Percentiles rank a stretch among this genome's conserved stretches.
phyloP scores from a whole-genome alignment of 2,329 filamentous ascomycete genomes.

The Aspergillus japonicus region DNA sequence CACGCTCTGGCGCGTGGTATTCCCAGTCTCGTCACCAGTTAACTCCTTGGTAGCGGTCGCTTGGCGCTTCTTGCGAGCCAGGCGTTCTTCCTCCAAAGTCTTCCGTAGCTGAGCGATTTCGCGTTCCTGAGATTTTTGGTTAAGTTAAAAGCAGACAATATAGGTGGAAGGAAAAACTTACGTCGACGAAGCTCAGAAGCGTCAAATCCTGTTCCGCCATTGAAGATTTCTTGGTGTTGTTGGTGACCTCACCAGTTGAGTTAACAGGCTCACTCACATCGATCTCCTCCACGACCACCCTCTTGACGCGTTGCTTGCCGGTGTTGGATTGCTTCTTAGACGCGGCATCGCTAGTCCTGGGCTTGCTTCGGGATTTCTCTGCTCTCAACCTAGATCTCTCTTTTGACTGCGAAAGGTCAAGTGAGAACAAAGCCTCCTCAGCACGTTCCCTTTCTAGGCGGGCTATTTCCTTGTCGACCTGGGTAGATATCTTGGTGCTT shows the following conservation, averaged over 20 bases:
- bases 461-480: slow-evolving; percentile 38
- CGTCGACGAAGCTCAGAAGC: slow-evolving; percentile 55
- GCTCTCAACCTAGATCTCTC: slow-evolving; percentile 23
- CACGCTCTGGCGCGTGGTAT: slow-evolving; percentile 38
- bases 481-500: slow-evolving; percentile 31
- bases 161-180: slow-evolving; percentile 22
- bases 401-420: slow-evolving; percentile 30
- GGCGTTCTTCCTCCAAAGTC: slow-evolving; percentile 55
- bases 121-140: slow-evolving; percentile 30
- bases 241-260: slow-evolving; percentile 24
- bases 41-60: slow-evolving; percentile 31
- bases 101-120: slow-evolving; percentile 56
- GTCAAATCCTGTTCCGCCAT: slow-evolving; percentile 46
- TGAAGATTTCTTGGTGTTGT: slow-evolving; percentile 29
- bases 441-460: slow-evolving; percentile 38
- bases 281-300: slow-evolving; percentile 37
- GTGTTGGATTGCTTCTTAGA: slow-evolving; percentile 36
- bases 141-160: not conserved
- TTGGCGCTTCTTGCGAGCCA: slow-evolving; percentile 44
- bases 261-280: slow-evolving; percentile 34
- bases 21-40: slow-evolving; percentile 40
- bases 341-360: slow-evolving; percentile 19
- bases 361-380: slow-evolving; percentile 19
- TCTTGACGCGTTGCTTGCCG: slow-evolving; percentile 41
- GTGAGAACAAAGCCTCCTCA: slow-evolving; percentile 40